Percentiles rank a stretch among this genome's conserved stretches.
Conservation (phyloP, 352 stramenopile species). For the Phytophthora agathidicida region DNA sequence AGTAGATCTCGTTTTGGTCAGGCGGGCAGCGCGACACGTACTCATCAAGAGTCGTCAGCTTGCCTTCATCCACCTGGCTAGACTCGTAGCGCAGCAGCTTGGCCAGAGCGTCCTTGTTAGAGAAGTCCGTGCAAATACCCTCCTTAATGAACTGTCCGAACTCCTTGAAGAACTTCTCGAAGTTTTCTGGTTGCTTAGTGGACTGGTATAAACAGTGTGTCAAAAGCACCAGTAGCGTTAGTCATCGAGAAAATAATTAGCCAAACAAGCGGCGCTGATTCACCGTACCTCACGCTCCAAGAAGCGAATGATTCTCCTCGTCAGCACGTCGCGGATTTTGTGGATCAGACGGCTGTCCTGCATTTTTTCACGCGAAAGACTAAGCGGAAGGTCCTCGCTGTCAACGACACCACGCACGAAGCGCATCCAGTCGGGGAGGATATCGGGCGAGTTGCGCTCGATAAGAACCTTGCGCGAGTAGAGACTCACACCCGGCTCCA, state of each 20-base stretch:
- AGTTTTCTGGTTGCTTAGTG: conserved; percentile 96
- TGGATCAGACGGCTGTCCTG: conserved; percentile 97
- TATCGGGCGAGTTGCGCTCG: conserved; percentile 96
- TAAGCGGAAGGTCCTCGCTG: conserved; percentile 99
- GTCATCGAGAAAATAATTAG: background rate
- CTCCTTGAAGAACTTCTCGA: conserved; percentile 98
- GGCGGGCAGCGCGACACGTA: conserved; percentile 96
- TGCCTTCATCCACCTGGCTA: conserved; percentile 90
- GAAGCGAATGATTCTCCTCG: conserved; percentile 91
- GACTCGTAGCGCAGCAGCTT: conserved; percentile 99
- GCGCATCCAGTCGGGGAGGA: conserved; percentile 98
- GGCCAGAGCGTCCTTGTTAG: conserved; percentile 91
- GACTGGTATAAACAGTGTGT: conserved; percentile 46
- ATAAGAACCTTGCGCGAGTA: conserved; percentile 99
- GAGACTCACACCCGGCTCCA: conserved; percentile 97
- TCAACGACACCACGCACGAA: conserved; percentile 93
- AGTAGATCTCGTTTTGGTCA: conserved; percentile 99
- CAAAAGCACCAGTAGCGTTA: background rate
- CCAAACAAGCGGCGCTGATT: background rate
- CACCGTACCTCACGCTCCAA: conserved; percentile 72
- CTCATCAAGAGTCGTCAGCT: conserved; percentile 97
- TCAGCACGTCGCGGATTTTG: conserved; percentile 97
- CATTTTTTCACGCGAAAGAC: conserved; percentile 98
- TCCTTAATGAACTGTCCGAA: conserved; percentile 99
- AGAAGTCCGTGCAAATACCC: conserved; percentile 95